phyloP scores from a whole-genome alignment of 1,284 basidiomycete genomes.

The Fomitopsis pinicola region DNA sequence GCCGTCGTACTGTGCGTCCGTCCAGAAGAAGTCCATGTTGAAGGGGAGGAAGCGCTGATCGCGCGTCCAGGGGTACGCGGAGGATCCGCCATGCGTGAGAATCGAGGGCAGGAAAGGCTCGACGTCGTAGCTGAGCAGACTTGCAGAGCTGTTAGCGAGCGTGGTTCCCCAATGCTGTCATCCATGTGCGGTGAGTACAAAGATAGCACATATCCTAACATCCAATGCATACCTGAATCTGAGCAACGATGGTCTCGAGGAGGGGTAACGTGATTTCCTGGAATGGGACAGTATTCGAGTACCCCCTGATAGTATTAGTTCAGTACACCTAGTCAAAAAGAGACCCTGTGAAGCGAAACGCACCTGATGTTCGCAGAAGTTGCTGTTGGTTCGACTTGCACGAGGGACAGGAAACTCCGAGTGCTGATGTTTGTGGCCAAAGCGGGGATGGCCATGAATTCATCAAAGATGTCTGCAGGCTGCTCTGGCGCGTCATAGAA shows the following conservation, averaged over 20 bases:
- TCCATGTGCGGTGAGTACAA: slow-evolving; percentile 9
- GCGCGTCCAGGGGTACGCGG: slow-evolving; percentile 17
- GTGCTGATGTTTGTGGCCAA: slow-evolving; percentile 29
- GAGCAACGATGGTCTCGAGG: slow-evolving; percentile 32
- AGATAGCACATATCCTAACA: not conserved
- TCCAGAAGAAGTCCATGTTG: slow-evolving; percentile 13
- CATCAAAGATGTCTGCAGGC: slow-evolving; percentile 40
- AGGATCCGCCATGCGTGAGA: slow-evolving; percentile 22
- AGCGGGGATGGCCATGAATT: slow-evolving; percentile 32
- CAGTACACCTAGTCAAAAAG: not conserved
- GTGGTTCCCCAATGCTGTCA: slow-evolving; percentile 25
- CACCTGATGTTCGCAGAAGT: slow-evolving; percentile 34
- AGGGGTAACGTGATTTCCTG: slow-evolving; percentile 35
- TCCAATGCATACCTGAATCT: slow-evolving; percentile 44
- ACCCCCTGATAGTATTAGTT: slow-evolving; percentile 28
- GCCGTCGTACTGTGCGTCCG: slow-evolving; percentile 3
- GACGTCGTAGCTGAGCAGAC: slow-evolving; percentile 44
- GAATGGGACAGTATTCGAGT: slow-evolving; percentile 47
- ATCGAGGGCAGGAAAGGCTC: slow-evolving; percentile 51
- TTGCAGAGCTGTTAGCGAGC: slow-evolving; percentile 16
- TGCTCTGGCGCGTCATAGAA: slow-evolving; percentile 41
- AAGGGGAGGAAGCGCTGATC: slow-evolving; percentile 12
- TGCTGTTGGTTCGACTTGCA: slow-evolving; percentile 37
- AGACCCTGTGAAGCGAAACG: not conserved
- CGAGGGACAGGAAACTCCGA: slow-evolving; percentile 33